A percentile compares a stretch with the other conserved stretches of the same genome.
phyloP scores from a whole-genome alignment of 2,329 filamentous ascomycete genomes.

The Clarireedia hainanense region DNA sequence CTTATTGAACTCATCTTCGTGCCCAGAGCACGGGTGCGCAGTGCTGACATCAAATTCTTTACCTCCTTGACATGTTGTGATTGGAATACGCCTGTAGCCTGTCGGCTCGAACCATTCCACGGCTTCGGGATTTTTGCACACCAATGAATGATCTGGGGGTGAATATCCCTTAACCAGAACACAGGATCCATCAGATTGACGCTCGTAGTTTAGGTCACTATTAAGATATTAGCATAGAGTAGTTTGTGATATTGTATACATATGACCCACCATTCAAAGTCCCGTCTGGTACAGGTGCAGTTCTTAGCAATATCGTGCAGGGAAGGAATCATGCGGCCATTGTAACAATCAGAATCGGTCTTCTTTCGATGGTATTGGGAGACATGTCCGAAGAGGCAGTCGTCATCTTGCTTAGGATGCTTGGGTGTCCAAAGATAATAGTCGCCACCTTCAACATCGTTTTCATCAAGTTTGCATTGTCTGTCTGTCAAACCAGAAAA shows the following conservation, averaged over 20 bases:
- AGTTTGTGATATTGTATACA: background rate
- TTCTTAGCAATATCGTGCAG: slow-evolving; percentile 64
- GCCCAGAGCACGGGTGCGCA: slow-evolving; percentile 61
- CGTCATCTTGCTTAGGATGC: slow-evolving; percentile 68
- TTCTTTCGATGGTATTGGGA: slow-evolving; percentile 89
- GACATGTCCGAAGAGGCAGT: slow-evolving; percentile 89
- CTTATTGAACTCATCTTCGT: slow-evolving; percentile 75
- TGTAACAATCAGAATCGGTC: slow-evolving; percentile 70
- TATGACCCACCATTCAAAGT: slow-evolving; percentile 79
- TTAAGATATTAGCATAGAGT: slow-evolving; percentile 12
- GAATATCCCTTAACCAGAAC: slow-evolving; percentile 64
- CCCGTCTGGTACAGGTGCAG: slow-evolving; percentile 74
- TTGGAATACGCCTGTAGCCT: slow-evolving; percentile 81
- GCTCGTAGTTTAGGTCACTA: slow-evolving; percentile 91
- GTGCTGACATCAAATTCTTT: slow-evolving; percentile 59
- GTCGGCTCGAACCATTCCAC: slow-evolving; percentile 77
- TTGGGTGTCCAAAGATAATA: slow-evolving; percentile 84
- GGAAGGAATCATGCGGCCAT: slow-evolving; percentile 62
- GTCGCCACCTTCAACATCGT: slow-evolving; percentile 52
- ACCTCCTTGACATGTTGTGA: slow-evolving; percentile 79
- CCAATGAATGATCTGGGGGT: slow-evolving; percentile 50
- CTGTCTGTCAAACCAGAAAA: slow-evolving; percentile 73
- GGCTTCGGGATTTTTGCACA: slow-evolving; percentile 55
- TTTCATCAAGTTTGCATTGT: slow-evolving; percentile 62
- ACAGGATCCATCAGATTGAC: slow-evolving; percentile 70